Percentiles rank a stretch among this genome's conserved stretches.
Conservation (phyloP, 2,329 filamentous ascomycete species). For the Ceratocystiopsis minuta region DNA sequence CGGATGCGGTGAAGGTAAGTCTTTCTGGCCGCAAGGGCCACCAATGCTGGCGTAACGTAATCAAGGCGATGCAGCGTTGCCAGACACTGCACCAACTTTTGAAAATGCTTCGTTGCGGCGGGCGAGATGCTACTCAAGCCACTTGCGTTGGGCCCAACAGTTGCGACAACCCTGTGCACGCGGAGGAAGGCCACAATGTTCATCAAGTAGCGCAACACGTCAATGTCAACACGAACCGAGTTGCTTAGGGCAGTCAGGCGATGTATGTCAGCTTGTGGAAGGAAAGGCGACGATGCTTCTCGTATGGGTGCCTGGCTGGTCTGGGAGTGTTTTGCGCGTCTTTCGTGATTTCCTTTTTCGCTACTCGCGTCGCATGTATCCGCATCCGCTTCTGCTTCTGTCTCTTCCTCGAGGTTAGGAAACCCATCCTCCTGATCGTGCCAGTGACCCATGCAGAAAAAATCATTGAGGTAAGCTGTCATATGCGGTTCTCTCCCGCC, state of each 20-base stretch:
- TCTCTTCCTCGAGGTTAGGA: conserved; percentile 49
- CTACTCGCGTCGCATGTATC: neutral
- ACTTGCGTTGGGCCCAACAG: neutral
- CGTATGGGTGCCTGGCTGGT: too few species aligned
- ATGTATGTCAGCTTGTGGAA: conserved; percentile 32
- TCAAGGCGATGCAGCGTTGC: conserved; percentile 65
- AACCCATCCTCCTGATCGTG: conserved; percentile 58
- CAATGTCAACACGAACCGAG: conserved; percentile 48
- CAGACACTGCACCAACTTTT: conserved; percentile 49
- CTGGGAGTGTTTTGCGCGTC: too few species aligned
- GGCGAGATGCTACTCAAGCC: conserved; percentile 49
- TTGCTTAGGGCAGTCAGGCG: conserved; percentile 39
- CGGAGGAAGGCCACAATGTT: conserved; percentile 78
- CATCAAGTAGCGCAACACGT: conserved; percentile 69
- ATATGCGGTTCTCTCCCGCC: conserved; percentile 20
- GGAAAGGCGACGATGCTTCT: conserved; percentile 4
- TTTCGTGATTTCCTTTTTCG: too few species aligned
- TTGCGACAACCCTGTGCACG: conserved; percentile 66
- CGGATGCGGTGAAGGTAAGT: conserved; percentile 72
- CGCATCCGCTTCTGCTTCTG: neutral
- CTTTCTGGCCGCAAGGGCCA: conserved; percentile 67
- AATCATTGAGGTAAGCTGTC: conserved; percentile 51
- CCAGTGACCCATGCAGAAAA: conserved; percentile 76
- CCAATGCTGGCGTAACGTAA: conserved; percentile 69
- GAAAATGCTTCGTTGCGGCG: conserved; percentile 60